Base-by-base conservation (phyloP, 768 basidiomycete species). In the Goffeauzyma gilvescens region DNA sequence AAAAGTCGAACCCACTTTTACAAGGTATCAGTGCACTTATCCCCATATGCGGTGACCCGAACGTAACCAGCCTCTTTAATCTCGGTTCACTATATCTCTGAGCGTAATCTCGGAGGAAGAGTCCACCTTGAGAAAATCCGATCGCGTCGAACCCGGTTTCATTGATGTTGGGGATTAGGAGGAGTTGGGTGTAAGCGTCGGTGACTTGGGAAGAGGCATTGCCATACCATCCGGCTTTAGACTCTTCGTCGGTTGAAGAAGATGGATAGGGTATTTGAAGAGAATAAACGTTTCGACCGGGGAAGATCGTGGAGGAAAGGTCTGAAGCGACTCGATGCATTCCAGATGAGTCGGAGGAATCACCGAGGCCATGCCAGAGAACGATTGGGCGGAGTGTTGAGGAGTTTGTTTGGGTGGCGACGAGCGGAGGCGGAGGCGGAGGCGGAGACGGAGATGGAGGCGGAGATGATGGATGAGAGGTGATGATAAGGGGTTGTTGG, bases 291-390 rank as follows among this genome's bases (percentile, higher is more conserved):
- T 54, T 65, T 28, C 65, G 62, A 9, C 60, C 62, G 0, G 55
- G 44, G 41, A 57, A 45, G 17, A 51, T 28, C 14, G 8, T n/a
- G 28, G 56, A 35, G 36, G n/a, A n/a, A n/a, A 68, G 55, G 38
- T 64, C 61, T 2, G 49, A 38, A 15, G 62, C 62, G 27, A 67
- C 55, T 0, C 41, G 43, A 13, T 45, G 26, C 15, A 69, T 59
- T 5, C 67, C 67, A 0, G 55, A 48, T 3, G 60, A 55, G 9
- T 54, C 50, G 32, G 55, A 57, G 10, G 62, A 60, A 50, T 69
- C 67, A 21, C 67, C 67, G 2, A 69, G 57, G 1, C 67, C 67
- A 48, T 69, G 67, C 67, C 67, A 64, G 34, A 64, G 58, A 28
- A 56, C 57, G 26, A 59, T 48, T 1, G 57, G 52, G 13, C 47